Evolutionary conservation across 139 green algal species (phyloP).

Genomic region (Chlamydomonas sp.): DNA sequence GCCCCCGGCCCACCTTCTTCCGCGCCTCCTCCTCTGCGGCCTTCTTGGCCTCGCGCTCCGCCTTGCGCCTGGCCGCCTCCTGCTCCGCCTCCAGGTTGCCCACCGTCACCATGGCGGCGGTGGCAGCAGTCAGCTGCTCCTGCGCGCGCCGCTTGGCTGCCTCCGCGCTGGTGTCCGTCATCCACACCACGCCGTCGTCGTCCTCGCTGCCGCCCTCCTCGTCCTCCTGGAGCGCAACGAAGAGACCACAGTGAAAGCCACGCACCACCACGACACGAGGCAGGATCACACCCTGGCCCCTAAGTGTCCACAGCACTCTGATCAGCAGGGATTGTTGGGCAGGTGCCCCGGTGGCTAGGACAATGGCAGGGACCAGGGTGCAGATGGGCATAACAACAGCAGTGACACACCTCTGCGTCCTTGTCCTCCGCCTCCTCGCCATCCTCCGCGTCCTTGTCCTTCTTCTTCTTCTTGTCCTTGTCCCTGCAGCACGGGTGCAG

Average conservation of each 20-base stretch:
- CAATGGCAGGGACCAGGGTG: no score
- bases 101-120: conserved; percentile 85
- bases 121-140: conserved; percentile 92
- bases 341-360: no score
- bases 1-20: conserved; percentile 8
- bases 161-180: conserved; percentile 91
- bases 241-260: no score
- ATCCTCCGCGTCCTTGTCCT: conserved; percentile 45
- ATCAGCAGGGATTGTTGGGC: no score
- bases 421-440: conserved; percentile 48
- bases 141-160: conserved; percentile 71
- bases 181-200: conserved; percentile 85
- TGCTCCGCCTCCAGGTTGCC: conserved; percentile 88
- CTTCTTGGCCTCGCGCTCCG: conserved; percentile 59
- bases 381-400: no score
- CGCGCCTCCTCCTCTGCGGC: conserved; percentile 47
- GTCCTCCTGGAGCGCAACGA: conserved; percentile 19
- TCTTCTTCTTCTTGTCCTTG: conserved; percentile 61
- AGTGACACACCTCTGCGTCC: conserved; percentile 25
- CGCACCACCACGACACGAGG: no score
- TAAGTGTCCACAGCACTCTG: no score
- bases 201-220: conserved; percentile 53
- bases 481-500: conserved; percentile 22
- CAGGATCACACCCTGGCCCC: no score
- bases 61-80: conserved; percentile 65